Conservation (phyloP, 495 filamentous ascomycete species). For the Eremomyces bilateralis region DNA sequence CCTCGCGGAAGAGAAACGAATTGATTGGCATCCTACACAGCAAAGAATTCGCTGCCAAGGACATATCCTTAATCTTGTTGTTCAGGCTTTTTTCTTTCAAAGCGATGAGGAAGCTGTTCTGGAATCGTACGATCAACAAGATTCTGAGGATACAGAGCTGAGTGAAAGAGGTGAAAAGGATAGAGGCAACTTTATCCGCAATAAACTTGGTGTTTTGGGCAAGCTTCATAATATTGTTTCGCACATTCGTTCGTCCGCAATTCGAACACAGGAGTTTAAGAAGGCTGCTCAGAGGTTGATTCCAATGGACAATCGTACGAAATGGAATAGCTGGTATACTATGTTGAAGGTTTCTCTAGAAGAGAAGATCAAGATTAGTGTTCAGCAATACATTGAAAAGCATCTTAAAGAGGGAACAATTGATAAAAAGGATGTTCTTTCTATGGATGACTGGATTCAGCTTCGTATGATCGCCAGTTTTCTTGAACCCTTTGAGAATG, state of each 20-base stretch:
- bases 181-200: not conserved
- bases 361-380: not conserved
- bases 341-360: not conserved
- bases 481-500: not conserved
- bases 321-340: not conserved
- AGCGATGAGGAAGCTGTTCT: not conserved
- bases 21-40: slow-evolving; percentile 1
- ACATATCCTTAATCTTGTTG: slow-evolving; percentile 1
- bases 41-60: slow-evolving; percentile 1
- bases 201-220: not conserved
- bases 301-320: not conserved
- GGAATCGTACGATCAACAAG: slow-evolving; percentile 3
- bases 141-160: not conserved
- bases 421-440: not conserved
- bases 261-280: not conserved
- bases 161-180: not conserved
- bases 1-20: not conserved
- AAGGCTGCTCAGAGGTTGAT: not conserved
- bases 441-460: not conserved
- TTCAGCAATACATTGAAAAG: not conserved
- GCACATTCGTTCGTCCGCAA: not conserved
- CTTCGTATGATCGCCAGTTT: not conserved
- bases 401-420: not conserved
- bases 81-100: slow-evolving; percentile 2
- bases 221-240: not conserved